Base-by-base conservation (phyloP, 192 early-diverging fungal species). In the Coemansia sp. region DNA sequence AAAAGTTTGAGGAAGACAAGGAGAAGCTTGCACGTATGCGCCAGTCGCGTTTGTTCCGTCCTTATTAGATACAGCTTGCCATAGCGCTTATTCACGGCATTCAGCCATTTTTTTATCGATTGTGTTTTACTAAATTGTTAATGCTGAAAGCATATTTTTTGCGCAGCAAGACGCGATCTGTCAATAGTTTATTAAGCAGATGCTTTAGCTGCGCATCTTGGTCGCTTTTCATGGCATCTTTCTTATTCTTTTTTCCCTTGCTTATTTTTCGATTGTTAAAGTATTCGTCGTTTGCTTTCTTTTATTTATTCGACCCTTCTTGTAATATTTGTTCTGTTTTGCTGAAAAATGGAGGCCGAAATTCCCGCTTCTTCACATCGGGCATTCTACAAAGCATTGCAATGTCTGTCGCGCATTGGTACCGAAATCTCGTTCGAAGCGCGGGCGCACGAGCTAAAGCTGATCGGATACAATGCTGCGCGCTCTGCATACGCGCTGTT, bases 1-100 rank as follows among this genome's bases (percentile, higher is more conserved):
- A 86, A 67, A 94, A 94, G 73, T 98, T 98, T 63, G 95, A 98
- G 72, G 89, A 95, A 73, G 95, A 98, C 78, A 95, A 94, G 83
- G 69, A 84, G 57, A 87, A 87, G 76, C 93, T 98, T 65, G 90
- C 85, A 49, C 80, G 85, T 22, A 83, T 98, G 66, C 93, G 93
- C 68, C 89, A 87, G 66, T 78, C 84, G 37, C 86, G 92, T 18
- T 87, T 90, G 63, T 98, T 98, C 77, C 92, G 89, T 63, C 95
- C 95, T 9, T 96, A 94, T 83, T 98, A 88, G 64, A 59, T 18
- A 55, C 5, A 41, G 26, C 26, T 26, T 26, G 26, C 26, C 26
- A 26, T 26, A 26, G 26, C 26, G 26, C 26, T 3, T 26, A 26
- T 26, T 26, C 26, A 26, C 26, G 26, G 26, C 26, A 26, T 26